Conservation (phyloP, 306 rosid species). For the Elaeagnus macrophylla region DNA sequence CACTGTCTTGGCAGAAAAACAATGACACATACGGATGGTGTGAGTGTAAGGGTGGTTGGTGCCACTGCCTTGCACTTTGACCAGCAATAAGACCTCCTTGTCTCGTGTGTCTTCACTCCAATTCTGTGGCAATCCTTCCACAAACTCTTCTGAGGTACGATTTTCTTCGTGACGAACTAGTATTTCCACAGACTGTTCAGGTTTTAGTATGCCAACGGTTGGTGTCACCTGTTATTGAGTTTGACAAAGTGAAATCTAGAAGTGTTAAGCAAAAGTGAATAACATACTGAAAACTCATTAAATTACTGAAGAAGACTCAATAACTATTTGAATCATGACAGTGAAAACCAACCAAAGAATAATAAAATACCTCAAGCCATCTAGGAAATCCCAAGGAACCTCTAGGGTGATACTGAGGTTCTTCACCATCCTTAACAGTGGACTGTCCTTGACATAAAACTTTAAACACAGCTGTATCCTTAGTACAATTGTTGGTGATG, state of each 20-base stretch:
- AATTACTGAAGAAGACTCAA: too few species aligned
- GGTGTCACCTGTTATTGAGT: slow-evolving; percentile 57
- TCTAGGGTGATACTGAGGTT: slow-evolving; percentile 46
- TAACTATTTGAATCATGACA: too few species aligned
- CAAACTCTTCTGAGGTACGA: slow-evolving; percentile 49
- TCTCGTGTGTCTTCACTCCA: slow-evolving; percentile 83
- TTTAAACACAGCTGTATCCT: slow-evolving; percentile 55
- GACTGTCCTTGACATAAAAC: slow-evolving; percentile 68
- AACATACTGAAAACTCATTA: too few species aligned
- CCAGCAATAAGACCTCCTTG: slow-evolving; percentile 58
- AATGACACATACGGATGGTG: slow-evolving; percentile 51
- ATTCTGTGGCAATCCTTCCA: slow-evolving; percentile 67
- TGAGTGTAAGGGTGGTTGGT: slow-evolving; percentile 35
- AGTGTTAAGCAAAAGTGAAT: too few species aligned
- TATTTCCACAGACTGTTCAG: slow-evolving; percentile 64
- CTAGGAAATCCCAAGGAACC: slow-evolving; percentile 83
- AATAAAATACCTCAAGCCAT: slow-evolving; percentile 99
- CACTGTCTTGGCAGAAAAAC: slow-evolving; percentile 49
- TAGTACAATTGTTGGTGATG: slow-evolving; percentile 51
- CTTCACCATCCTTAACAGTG: slow-evolving; percentile 48
- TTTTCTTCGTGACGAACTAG: slow-evolving; percentile 65
- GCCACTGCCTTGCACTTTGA: slow-evolving; percentile 63
- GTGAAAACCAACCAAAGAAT: too few species aligned
- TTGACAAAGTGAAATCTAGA: background rate
- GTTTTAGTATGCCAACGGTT: slow-evolving; percentile 64